These are phyloP conservation scores for Penicillium hordei DNA, from an alignment of 2,329 filamentous ascomycete genomes.

Conservation along the genomic window DNA sequence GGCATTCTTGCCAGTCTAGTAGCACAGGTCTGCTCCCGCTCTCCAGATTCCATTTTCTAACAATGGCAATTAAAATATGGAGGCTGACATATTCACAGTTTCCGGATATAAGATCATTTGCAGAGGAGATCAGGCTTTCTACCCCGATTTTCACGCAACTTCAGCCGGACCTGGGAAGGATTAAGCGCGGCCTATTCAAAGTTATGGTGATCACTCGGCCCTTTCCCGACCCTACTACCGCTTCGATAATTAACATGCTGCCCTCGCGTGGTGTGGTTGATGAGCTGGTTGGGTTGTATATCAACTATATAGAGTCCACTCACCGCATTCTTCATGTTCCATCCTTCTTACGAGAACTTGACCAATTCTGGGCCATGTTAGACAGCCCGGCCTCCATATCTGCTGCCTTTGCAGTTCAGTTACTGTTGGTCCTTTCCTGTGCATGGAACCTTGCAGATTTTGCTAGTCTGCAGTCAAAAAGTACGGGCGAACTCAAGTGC, in stretches of 20 bases:
- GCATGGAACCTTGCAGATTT: slow-evolving; percentile 40
- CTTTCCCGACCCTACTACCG: slow-evolving; percentile 31
- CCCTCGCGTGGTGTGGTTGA: slow-evolving; percentile 39
- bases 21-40: slow-evolving; percentile 34
- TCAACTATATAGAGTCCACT: slow-evolving; percentile 42
- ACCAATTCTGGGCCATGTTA: slow-evolving; percentile 35
- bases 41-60: background rate
- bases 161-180: slow-evolving; percentile 34
- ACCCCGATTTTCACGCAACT: slow-evolving; percentile 38
- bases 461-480: slow-evolving; percentile 30
- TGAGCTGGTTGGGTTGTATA: slow-evolving; percentile 39
- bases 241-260: slow-evolving; percentile 34
- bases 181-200: slow-evolving; percentile 36
- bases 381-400: slow-evolving; percentile 30
- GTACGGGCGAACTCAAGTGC: slow-evolving; percentile 27
- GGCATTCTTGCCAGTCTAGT: slow-evolving; percentile 43
- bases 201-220: slow-evolving; percentile 30
- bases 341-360: slow-evolving; percentile 41
- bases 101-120: slow-evolving; percentile 38
- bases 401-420: slow-evolving; percentile 36
- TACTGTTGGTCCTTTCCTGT: slow-evolving; percentile 40
- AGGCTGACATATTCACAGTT: slow-evolving; percentile 34
- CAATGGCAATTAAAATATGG: background rate
- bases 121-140: slow-evolving; percentile 39
- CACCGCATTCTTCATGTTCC: slow-evolving; percentile 44